Evolutionary conservation across 176 grass and related monocot species (phyloP).

Genomic region (Musa beccarii): DNA sequence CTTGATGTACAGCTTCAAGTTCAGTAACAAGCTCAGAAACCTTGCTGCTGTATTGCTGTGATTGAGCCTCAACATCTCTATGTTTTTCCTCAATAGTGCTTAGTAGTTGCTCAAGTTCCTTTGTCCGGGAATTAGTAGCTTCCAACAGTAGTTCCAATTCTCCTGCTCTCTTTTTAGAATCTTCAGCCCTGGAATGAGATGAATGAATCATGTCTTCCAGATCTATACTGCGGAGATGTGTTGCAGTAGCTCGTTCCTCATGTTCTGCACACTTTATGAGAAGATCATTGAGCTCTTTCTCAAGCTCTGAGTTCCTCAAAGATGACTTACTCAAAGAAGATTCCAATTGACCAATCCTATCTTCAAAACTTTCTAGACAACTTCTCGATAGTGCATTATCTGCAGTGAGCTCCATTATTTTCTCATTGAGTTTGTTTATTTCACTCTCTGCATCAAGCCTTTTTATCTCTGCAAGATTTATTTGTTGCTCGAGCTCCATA

Average conservation of each 20-base stretch:
- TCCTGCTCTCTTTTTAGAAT: conserved; percentile 33
- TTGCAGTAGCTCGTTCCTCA: conserved; percentile 46
- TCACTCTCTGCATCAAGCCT: conserved; percentile 33
- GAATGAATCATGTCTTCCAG: conserved; percentile 59
- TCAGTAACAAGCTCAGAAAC: conserved; percentile 37
- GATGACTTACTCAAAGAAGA: conserved; percentile 35
- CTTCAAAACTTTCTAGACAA: conserved; percentile 42
- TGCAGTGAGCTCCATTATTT: conserved; percentile 22
- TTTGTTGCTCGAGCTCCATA: conserved; percentile 41
- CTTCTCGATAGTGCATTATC: conserved; percentile 30
- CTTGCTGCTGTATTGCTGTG: conserved; percentile 35
- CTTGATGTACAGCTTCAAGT: conserved; percentile 44
- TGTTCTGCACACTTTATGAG: conserved; percentile 54
- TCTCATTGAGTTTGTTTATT: conserved; percentile 38
- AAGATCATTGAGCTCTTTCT: conserved; percentile 63
- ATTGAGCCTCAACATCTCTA: conserved; percentile 34
- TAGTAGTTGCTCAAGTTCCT: conserved; percentile 51
- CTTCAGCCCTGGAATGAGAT: conserved; percentile 46
- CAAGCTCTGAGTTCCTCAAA: conserved; percentile 48
- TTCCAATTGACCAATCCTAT: conserved; percentile 56
- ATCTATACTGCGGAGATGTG: conserved; percentile 49
- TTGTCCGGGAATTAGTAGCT: conserved; percentile 7
- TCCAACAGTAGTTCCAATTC: conserved; percentile 38
- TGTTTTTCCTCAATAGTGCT: conserved; percentile 31
- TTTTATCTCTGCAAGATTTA: conserved; percentile 34